Conservation (phyloP, 2,329 filamentous ascomycete species). For the Fusarium lyarnte region DNA sequence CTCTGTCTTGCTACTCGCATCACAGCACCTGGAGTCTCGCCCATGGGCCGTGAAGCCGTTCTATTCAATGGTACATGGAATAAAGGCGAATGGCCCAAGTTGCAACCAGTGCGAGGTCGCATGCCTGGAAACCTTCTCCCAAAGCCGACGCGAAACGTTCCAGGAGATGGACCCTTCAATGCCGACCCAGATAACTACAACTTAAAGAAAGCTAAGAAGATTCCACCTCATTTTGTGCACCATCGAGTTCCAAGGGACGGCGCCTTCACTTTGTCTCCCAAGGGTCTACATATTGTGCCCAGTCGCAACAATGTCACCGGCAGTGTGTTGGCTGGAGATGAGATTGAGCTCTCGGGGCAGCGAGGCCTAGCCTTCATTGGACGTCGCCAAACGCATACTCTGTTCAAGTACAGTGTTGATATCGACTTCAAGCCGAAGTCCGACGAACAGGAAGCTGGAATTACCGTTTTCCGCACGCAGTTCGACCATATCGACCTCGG, state of each 20-base stretch:
- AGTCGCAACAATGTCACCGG: constrained; percentile 24
- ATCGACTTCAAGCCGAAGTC: constrained; percentile 2
- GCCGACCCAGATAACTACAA: constrained; percentile 14
- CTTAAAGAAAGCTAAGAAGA: background rate
- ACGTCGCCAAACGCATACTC: constrained; percentile 17
- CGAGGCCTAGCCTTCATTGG: constrained; percentile 21
- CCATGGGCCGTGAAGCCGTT: constrained; percentile 59
- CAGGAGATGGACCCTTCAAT: constrained; percentile 11
- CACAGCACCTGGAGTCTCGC: constrained; percentile 43
- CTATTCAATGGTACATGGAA: constrained; percentile 60
- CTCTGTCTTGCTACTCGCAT: constrained; percentile 49
- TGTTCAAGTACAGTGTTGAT: constrained; percentile 22
- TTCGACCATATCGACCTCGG: constrained; percentile 30
- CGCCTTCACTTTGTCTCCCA: background rate
- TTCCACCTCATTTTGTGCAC: constrained; percentile 18
- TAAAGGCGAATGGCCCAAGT: constrained; percentile 58
- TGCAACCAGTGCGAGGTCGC: constrained; percentile 41
- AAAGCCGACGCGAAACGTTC: background rate
- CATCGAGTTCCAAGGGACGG: constrained; percentile 3
- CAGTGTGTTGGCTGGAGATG: background rate
- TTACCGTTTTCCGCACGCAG: constrained; percentile 24
- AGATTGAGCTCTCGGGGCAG: constrained; percentile 15
- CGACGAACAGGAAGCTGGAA: constrained; percentile 9
- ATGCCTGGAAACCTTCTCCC: constrained; percentile 45
- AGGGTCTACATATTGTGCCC: background rate